A percentile compares a stretch with the other conserved stretches of the same genome.
Conservation (phyloP, 1,284 basidiomycete genomes). For the Phenoliferia sp. region DNA sequence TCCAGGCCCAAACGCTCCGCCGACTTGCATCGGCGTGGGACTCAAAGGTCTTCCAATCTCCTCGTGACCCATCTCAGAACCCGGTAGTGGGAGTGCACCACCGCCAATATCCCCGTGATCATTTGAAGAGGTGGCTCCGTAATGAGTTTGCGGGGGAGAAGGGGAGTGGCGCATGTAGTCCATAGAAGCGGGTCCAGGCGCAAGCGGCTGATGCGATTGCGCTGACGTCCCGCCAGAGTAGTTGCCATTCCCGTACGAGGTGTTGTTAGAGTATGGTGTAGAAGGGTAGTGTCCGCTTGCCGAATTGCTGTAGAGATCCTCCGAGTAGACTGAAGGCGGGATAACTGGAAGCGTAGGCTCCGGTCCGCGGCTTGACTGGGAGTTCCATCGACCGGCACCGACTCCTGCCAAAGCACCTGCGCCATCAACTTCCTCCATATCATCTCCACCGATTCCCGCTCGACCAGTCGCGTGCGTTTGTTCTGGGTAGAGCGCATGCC, state of each 20-base stretch:
- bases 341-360: constrained; percentile 24
- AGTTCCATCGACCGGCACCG: constrained; percentile 17
- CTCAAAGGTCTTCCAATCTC: constrained; percentile 11
- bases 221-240: constrained; percentile 16
- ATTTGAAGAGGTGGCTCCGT: background rate
- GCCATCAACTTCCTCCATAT: constrained; percentile 25
- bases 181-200: constrained; percentile 17
- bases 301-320: constrained; percentile 2
- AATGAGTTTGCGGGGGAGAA: constrained; percentile 22
- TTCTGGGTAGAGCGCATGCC: constrained; percentile 36
- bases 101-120: background rate
- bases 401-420: constrained; percentile 25
- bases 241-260: constrained; percentile 8
- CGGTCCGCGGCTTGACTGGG: constrained; percentile 5
- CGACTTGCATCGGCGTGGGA: constrained; percentile 32
- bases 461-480: constrained; percentile 32
- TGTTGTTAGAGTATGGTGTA: constrained; percentile 3
- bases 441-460: constrained; percentile 33
- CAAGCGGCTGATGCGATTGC: constrained; percentile 25
- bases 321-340: constrained; percentile 29
- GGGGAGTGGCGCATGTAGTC: constrained; percentile 23
- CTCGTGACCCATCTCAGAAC: constrained; percentile 9
- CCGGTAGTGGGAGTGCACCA: background rate
- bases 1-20: constrained; percentile 25
- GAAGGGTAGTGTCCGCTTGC: background rate